Percentiles rank a stretch among this genome's conserved stretches.
Evolutionary conservation across 345 rosid genomes (phyloP).

Genomic region (Microthlaspi erraticum): DNA sequence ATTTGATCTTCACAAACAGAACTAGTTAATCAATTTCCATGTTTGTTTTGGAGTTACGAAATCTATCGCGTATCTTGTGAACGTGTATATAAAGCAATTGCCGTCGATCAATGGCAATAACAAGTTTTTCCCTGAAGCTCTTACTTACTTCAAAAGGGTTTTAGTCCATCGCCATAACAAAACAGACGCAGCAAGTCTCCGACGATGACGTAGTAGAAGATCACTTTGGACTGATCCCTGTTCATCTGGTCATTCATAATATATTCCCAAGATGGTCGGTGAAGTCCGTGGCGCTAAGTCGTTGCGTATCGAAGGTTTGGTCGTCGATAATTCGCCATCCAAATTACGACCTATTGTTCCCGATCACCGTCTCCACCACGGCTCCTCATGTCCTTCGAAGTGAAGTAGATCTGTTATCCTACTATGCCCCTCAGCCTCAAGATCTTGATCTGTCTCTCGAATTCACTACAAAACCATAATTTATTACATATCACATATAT

Average conservation of each 20-base stretch:
- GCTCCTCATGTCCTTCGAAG: neutral
- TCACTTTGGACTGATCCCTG: neutral
- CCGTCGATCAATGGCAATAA: too few relatives aligned
- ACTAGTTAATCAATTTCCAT: too few relatives aligned
- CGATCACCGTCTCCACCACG: neutral
- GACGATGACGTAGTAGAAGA: neutral
- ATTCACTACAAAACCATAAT: too few relatives aligned
- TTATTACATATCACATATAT: too few relatives aligned
- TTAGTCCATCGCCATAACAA: neutral
- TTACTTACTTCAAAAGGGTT: too few relatives aligned
- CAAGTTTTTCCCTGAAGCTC: too few relatives aligned
- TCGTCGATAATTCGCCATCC: slow-evolving; percentile 16
- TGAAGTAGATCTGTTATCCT: neutral
- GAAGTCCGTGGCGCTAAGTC: neutral
- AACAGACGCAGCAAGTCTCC: neutral
- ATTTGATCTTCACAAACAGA: too few relatives aligned
- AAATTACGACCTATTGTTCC: slow-evolving; percentile 11
- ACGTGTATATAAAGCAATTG: too few relatives aligned
- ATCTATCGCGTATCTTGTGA: too few relatives aligned
- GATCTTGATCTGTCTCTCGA: too few relatives aligned
- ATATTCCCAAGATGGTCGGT: neutral
- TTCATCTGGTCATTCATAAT: neutral
- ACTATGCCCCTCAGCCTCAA: too few relatives aligned
- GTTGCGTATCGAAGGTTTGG: slow-evolving; percentile 24
- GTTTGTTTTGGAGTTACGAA: too few relatives aligned